Evolutionary conservation across 352 stramenopile genomes (phyloP), one percentile per base, ranked within the genome.

Genomic region (Labyrinthula sp.): DNA sequence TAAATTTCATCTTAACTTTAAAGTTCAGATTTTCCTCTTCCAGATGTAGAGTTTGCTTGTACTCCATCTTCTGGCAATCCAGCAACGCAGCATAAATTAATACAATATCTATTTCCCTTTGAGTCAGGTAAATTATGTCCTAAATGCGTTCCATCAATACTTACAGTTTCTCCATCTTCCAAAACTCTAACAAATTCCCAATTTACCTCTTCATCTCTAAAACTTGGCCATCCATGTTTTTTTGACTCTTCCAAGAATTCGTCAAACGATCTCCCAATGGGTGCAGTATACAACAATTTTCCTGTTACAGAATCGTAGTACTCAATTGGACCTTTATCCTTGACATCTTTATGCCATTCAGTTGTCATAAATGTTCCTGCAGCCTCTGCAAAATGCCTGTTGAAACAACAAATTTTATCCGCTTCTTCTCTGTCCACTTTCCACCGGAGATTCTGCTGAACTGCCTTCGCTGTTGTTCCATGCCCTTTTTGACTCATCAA

Each of bases 91-190:
- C 79, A 68, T 12, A 84, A 49, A 45, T 84, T 81, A 34, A 84
- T 82, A 39, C 73, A 84, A 40, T 81, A 84, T n/a, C 73, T 47
- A 48, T 79, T 79, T 30, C 67, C 68, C 25, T 65, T 71, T 10
- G 17, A 3, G 50, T 79, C 69, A 0, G 69, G 72, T 17, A 82
- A 29, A 49, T 77, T 77, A 41, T 78, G 68, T 22, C 69, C 69
- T n/a, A 77, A 48, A 57, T 77, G 69, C 10, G 66, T 74, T 8
- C 69, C 69, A 49, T 59, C 55, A 0, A 65, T 36, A 30, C 45
- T 66, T 9, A 84, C 73, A 20, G 60, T 68, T 52, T 84, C 73
- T 22, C 70, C 70, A 31, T 61, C 65, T 14, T 54, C 62, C 27
- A 84, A 47, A 9, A 75, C 54, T 36, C 72, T 47, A 6, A 81